Percentiles rank a stretch among this genome's conserved stretches.
phyloP scores from a whole-genome alignment of 2,329 filamentous ascomycete species.

The Mycogone perniciosa region DNA sequence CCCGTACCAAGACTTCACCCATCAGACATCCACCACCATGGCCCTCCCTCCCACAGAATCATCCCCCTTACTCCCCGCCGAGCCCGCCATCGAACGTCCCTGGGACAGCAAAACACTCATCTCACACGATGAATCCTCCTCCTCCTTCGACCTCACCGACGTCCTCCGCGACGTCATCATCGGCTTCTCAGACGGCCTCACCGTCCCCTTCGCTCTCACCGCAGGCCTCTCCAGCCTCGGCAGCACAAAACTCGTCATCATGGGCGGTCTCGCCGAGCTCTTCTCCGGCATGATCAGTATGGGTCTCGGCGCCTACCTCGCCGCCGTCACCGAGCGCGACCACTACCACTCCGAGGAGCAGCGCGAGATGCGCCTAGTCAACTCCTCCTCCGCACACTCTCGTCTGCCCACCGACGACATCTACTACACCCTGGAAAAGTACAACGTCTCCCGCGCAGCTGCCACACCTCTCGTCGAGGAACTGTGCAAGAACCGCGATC shows the following conservation, averaged over 20 bases:
- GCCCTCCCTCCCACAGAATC: conserved; percentile 20
- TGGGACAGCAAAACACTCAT: conserved; percentile 20
- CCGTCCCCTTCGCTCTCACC: conserved; percentile 72
- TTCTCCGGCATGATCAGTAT: conserved; percentile 72
- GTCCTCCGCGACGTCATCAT: conserved; percentile 62
- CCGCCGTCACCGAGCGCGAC: conserved; percentile 51
- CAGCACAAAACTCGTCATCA: conserved; percentile 60
- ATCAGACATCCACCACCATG: conserved; percentile 16
- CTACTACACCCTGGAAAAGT: conserved; percentile 45
- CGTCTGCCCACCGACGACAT: conserved; percentile 38
- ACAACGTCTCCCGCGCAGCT: conserved; percentile 39
- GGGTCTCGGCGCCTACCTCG: conserved; percentile 69
- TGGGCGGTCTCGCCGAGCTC: conserved; percentile 67
- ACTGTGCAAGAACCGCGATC: conserved; percentile 40
- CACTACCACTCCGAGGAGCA: conserved; percentile 44
- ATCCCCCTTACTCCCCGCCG: conserved; percentile 27
- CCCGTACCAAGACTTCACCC: background rate
- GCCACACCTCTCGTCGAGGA: conserved; percentile 42
- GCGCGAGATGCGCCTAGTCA: conserved; percentile 36
- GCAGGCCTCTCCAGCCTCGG: conserved; percentile 63
- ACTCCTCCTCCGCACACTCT: conserved; percentile 35
- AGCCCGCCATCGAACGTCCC: conserved; percentile 24
- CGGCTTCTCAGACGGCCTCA: conserved; percentile 71
- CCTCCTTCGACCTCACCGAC: conserved; percentile 32
- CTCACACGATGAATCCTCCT: conserved; percentile 15